Evolutionary conservation across 768 basidiomycete genomes (phyloP).

Genomic region (Trametes punicea): DNA sequence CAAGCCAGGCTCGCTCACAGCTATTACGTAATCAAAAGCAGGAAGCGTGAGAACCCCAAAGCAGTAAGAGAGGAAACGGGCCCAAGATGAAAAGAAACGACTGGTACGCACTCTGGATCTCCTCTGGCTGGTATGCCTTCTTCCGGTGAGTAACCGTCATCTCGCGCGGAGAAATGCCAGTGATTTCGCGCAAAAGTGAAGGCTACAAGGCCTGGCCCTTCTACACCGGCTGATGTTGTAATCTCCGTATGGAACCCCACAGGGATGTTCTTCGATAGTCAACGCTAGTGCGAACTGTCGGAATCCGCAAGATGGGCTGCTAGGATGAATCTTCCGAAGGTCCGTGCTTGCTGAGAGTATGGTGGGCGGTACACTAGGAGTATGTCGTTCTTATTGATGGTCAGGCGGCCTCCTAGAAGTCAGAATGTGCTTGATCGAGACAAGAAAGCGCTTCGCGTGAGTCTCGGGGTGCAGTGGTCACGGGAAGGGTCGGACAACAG

Average conservation of each 20-base stretch:
- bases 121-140: constrained; percentile 32
- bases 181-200: constrained; percentile 1
- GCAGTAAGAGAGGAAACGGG: constrained; percentile 17
- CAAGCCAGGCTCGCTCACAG: constrained; percentile 77
- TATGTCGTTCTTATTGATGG: neutral
- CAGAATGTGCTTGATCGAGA: neutral
- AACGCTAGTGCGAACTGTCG: neutral
- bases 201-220: neutral
- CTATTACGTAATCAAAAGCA: constrained; percentile 37
- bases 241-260: neutral
- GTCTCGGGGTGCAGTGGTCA: neutral
- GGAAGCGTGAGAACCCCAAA: constrained; percentile 25
- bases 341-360: neutral
- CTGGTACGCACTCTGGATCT: constrained; percentile 30
- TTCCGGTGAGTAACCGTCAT: constrained; percentile 35
- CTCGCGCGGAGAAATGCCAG: constrained; percentile 9
- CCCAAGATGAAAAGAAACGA: constrained; percentile 8
- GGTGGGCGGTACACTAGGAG: neutral
- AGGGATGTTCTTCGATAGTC: constrained; percentile 3
- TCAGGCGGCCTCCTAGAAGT: neutral
- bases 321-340: neutral
- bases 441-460: neutral
- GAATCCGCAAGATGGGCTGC: neutral
- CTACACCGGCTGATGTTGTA: neutral
- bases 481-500: neutral